phyloP scores from a whole-genome alignment of 2,329 filamentous ascomycete genomes.

The Acarospora socialis region DNA sequence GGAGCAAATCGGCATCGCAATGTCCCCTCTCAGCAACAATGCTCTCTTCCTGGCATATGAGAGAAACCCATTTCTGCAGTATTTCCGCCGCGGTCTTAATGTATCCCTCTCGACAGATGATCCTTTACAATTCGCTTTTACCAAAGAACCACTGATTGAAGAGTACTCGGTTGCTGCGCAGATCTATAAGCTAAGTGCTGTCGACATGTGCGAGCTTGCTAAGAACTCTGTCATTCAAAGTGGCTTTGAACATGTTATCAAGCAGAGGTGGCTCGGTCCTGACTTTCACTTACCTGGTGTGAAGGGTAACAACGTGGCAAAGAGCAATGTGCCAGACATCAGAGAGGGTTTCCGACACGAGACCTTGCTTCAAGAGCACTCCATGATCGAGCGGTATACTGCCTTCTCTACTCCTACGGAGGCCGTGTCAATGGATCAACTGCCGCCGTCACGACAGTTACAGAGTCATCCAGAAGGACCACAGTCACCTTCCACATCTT shows the following conservation, averaged over 20 bases:
- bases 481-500: slow-evolving; percentile 25
- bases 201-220: slow-evolving; percentile 96
- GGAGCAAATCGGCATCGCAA: slow-evolving; percentile 94
- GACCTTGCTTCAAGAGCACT: slow-evolving; percentile 68
- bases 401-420: slow-evolving; percentile 3
- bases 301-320: slow-evolving; percentile 78
- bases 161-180: slow-evolving; percentile 96
- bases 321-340: slow-evolving; percentile 91
- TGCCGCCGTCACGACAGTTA: slow-evolving; percentile 18
- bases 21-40: slow-evolving; percentile 98
- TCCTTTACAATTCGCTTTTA: slow-evolving; percentile 94
- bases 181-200: slow-evolving; percentile 92
- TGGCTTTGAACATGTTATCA: slow-evolving; percentile 78
- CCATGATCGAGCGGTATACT: slow-evolving; percentile 39
- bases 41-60: slow-evolving; percentile 93
- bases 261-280: slow-evolving; percentile 78
- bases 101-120: slow-evolving; percentile 95
- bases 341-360: slow-evolving; percentile 80
- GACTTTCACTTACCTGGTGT: slow-evolving; percentile 67
- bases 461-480: slow-evolving; percentile 2
- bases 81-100: slow-evolving; percentile 89
- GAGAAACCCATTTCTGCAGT: slow-evolving; percentile 87
- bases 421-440: not conserved
- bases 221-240: slow-evolving; percentile 93
- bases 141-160: slow-evolving; percentile 93